A percentile compares a stretch with the other conserved stretches of the same genome.
These are phyloP conservation scores for Cymodocea nodosa DNA, from an alignment of 116 monocot genomes.

Conservation along the genomic window DNA sequence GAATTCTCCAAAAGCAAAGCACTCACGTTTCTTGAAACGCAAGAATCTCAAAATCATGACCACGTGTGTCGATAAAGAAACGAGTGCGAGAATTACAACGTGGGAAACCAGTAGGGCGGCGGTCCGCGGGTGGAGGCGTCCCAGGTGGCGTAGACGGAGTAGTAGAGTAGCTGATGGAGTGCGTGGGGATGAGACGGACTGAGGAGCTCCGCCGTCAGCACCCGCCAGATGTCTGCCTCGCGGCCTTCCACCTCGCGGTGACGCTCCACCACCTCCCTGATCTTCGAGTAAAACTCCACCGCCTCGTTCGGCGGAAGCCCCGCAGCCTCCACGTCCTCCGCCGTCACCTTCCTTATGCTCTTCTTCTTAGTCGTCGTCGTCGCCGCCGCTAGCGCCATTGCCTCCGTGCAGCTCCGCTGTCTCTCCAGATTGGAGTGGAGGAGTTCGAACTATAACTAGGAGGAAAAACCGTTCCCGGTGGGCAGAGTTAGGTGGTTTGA, in stretches of 20 bases:
- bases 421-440: too few species aligned
- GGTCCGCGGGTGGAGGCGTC: slow-evolving; percentile 48
- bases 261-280: neutral
- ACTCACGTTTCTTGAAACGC: neutral
- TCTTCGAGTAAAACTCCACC: neutral
- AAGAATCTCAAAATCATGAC: too few species aligned
- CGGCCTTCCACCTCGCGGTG: slow-evolving; percentile 3
- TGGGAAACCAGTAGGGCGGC: slow-evolving; percentile 86
- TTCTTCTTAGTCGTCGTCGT: neutral
- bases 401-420: neutral
- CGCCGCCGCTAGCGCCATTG: neutral
- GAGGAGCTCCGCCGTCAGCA: slow-evolving; percentile 23
- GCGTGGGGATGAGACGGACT: slow-evolving; percentile 57
- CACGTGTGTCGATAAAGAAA: neutral
- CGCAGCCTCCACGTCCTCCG: slow-evolving; percentile 32
- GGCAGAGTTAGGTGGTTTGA: too few species aligned
- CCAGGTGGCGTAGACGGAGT: slow-evolving; percentile 68
- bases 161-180: slow-evolving; percentile 80
- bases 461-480: too few species aligned
- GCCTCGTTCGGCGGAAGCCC: slow-evolving; percentile 20
- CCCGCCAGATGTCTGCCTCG: slow-evolving; percentile 49
- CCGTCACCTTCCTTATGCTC: slow-evolving; percentile 20
- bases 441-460: too few species aligned
- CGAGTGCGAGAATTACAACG: slow-evolving; percentile 16
- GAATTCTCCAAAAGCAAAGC: neutral